Evolutionary conservation across 257 asterid species (phyloP), one percentile per base, ranked within the genome.

Genomic region (Sherardia arvensis): DNA sequence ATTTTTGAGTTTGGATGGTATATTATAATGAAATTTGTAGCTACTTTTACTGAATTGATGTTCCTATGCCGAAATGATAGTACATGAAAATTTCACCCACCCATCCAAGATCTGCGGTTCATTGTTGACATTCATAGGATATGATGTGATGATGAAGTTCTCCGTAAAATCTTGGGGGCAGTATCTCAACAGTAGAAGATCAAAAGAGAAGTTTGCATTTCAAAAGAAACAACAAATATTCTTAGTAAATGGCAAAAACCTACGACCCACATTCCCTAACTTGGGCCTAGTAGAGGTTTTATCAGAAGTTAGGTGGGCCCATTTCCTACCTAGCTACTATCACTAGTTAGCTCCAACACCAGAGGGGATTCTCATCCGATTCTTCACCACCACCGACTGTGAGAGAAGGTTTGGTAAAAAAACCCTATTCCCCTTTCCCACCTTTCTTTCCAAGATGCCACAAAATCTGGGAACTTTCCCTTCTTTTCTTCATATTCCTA

Each of bases 391-490:
- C 45, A 3, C 45, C 12, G 38, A 7, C 7, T 10, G 20, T 69
- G 61, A 25, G 66, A 4, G 60, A 62, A n/a, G 59, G 34, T 64
- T 49, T 64, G 48, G 68, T 5, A 49, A n/a, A n/a, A n/a, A n/a
- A 48, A 1, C 54, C 54, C 23, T 14, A 7, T 45, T 45, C 53
- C 20, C 53, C 53, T 0, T 33, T 45, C 53, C 22, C 53, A 2
- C 20, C 25, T 20, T n/a, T 20, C 65, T 36, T 49, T 61, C 62
- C 71, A 62, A 69, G 60, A 62, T 64, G 78, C 85, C 87, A 75
- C 68, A 74, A 87, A 77, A 77, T 77, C 86, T 82, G 88, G 87
- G 85, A 84, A 73, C 29, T 1, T 53, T 17, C 11, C 38, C 56
- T n/a, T 67, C 20, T 32, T 15, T 36, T 5, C 21, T 20, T 22